These are phyloP conservation scores for Coemansia sp. DNA, from an alignment of 192 early-diverging fungal genomes.

Conservation along the genomic window DNA sequence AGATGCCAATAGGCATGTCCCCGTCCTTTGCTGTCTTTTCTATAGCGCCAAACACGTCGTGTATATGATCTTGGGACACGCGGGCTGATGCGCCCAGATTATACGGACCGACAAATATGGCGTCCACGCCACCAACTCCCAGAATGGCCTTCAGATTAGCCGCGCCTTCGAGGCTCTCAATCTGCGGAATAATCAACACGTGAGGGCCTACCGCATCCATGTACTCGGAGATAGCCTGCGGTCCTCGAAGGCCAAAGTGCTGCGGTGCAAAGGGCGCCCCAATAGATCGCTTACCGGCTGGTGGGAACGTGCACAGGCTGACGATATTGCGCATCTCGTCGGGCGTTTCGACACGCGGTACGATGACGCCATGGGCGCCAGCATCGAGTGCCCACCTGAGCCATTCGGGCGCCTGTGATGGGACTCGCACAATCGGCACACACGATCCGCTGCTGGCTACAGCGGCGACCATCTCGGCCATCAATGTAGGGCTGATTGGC, in stretches of 20 bases:
- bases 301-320: conserved; percentile 42
- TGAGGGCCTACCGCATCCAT: conserved; percentile 27
- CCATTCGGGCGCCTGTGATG: conserved; percentile 51
- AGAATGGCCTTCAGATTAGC: conserved; percentile 40
- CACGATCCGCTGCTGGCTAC: conserved; percentile 52
- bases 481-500: conserved; percentile 44
- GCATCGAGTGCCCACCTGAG: conserved; percentile 54
- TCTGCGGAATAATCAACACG: conserved; percentile 52
- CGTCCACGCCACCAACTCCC: conserved; percentile 34
- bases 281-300: conserved; percentile 39
- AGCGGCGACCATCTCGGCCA: conserved; percentile 54
- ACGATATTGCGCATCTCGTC: conserved; percentile 40
- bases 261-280: conserved; percentile 41
- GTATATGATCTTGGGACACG: conserved; percentile 22
- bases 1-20: conserved; percentile 49
- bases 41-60: conserved; percentile 28
- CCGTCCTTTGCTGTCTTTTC: conserved; percentile 23
- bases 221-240: conserved; percentile 38
- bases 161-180: conserved; percentile 46
- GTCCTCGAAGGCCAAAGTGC: conserved; percentile 34
- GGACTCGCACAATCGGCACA: conserved; percentile 49
- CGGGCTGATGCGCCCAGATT: conserved; percentile 37
- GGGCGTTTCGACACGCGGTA: conserved; percentile 46
- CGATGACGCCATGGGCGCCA: conserved; percentile 48
- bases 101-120: conserved; percentile 44